A percentile compares a stretch with the other conserved stretches of the same genome.
Conservation (phyloP, 2,329 filamentous ascomycete genomes). For the Aspergillus sp. region DNA sequence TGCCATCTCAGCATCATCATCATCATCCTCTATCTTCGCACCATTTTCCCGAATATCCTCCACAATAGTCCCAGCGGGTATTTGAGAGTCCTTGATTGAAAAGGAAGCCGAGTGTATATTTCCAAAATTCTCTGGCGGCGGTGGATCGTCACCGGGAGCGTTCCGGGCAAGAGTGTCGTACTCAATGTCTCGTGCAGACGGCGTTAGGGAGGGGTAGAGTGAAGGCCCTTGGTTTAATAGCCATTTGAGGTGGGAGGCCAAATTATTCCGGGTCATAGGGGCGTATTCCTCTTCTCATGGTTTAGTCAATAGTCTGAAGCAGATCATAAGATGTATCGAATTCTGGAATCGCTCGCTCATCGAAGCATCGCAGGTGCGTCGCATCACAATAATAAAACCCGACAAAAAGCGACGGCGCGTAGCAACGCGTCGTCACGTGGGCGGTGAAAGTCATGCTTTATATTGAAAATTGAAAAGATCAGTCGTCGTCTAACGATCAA, state of each 20-base stretch:
- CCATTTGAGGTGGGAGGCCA: constrained; percentile 43
- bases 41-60: constrained; percentile 20
- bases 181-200: constrained; percentile 19
- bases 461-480: no score
- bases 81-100: constrained; percentile 4
- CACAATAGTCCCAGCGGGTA: constrained; percentile 7
- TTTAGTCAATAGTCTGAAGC: constrained; percentile 9
- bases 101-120: constrained; percentile 1
- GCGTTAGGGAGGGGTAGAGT: constrained; percentile 25
- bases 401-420: constrained; percentile 12
- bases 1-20: constrained; percentile 36
- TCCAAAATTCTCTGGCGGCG: no score
- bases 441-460: constrained; percentile 1
- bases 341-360: no score
- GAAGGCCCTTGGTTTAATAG: constrained; percentile 38
- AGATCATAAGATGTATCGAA: not conserved
- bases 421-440: constrained; percentile 20
- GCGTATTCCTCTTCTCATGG: constrained; percentile 23
- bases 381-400: no score
- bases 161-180: constrained; percentile 8
- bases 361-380: no score
- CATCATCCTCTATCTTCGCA: constrained; percentile 18
- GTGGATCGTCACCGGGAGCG: constrained; percentile 1
- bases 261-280: constrained; percentile 48
- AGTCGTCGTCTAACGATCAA: no score